Percentiles rank a stretch among this genome's conserved stretches.
phyloP scores from a whole-genome alignment of 345 rosid species.

The Euphorbia pulcherrima region DNA sequence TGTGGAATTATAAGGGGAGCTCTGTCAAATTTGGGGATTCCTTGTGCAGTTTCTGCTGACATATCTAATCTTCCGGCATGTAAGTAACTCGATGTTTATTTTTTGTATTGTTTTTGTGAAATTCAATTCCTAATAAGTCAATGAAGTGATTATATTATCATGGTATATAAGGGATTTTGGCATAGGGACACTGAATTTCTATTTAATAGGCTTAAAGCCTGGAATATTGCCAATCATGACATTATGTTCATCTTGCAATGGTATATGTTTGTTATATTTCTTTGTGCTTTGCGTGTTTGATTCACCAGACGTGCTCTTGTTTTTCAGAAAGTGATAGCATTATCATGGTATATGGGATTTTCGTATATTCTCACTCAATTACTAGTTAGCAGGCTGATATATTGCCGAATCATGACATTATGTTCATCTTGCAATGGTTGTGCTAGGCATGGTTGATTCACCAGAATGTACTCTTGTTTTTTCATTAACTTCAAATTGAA shows the following conservation, averaged over 20 bases:
- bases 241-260: too few species aligned
- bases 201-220: too few species aligned
- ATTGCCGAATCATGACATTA: background rate
- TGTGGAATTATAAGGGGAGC: slow-evolving; percentile 97
- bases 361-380: background rate
- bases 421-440: background rate
- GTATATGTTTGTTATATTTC: too few species aligned
- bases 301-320: background rate
- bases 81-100: slow-evolving; percentile 35
- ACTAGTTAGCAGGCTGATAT: too few species aligned
- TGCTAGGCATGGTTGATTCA: background rate
- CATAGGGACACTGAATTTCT: background rate
- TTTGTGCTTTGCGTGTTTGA: background rate
- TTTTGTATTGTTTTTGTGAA: background rate
- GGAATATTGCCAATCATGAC: background rate
- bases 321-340: background rate
- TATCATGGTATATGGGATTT: background rate
- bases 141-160: background rate
- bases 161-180: background rate
- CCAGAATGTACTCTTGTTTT: background rate
- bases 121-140: background rate
- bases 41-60: slow-evolving; percentile 95
- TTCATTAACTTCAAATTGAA: background rate
- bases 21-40: slow-evolving; percentile 91
- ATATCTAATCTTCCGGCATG: slow-evolving; percentile 91